A percentile compares a stretch with the other conserved stretches of the same genome.
These are phyloP conservation scores for Cenchrus americanus DNA, from an alignment of 176 grass and related monocot genomes.

Conservation along the genomic window DNA sequence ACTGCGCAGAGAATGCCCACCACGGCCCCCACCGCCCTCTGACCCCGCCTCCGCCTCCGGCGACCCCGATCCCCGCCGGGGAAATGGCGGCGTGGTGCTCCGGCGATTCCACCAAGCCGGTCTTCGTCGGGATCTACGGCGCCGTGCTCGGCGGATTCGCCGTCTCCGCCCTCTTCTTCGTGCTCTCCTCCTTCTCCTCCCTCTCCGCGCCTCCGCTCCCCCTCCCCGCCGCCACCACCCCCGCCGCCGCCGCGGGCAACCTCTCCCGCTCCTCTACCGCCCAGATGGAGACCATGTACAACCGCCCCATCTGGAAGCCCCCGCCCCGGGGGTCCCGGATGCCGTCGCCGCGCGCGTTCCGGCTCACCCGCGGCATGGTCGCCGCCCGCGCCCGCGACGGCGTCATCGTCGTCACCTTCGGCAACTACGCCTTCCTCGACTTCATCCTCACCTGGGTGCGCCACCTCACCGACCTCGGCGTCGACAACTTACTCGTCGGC, in stretches of 20 bases:
- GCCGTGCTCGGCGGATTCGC: conserved; percentile 62
- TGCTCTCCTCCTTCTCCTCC: conserved; percentile 63
- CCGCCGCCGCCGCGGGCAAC: conserved; percentile 3
- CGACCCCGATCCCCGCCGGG: conserved; percentile 12
- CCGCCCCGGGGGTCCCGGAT: conserved; percentile 50
- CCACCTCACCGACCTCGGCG: conserved; percentile 77
- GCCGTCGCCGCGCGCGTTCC: conserved; percentile 62
- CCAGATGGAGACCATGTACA: conserved; percentile 48
- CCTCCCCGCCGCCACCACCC: conserved; percentile 24
- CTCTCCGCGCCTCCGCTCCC: conserved; percentile 44
- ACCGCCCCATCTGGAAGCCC: conserved; percentile 70
- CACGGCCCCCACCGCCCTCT: conserved; percentile 24
- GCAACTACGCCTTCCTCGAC: conserved; percentile 88
- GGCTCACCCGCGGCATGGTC: conserved; percentile 73
- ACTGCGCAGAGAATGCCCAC: neutral
- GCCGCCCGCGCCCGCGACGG: conserved; percentile 61
- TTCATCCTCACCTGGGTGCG: conserved; percentile 90
- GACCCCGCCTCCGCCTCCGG: conserved; percentile 27
- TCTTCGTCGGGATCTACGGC: conserved; percentile 73
- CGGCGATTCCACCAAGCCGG: conserved; percentile 53
- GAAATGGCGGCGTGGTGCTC: conserved; percentile 50
- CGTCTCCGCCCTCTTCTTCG: conserved; percentile 78
- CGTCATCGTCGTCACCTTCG: conserved; percentile 85
- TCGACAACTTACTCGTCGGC: conserved; percentile 85
- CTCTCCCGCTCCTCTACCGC: neutral